Percentiles rank a stretch among this genome's conserved stretches.
phyloP scores from a whole-genome alignment of 495 filamentous ascomycete genomes.

The Clohesyomyces aquaticus region DNA sequence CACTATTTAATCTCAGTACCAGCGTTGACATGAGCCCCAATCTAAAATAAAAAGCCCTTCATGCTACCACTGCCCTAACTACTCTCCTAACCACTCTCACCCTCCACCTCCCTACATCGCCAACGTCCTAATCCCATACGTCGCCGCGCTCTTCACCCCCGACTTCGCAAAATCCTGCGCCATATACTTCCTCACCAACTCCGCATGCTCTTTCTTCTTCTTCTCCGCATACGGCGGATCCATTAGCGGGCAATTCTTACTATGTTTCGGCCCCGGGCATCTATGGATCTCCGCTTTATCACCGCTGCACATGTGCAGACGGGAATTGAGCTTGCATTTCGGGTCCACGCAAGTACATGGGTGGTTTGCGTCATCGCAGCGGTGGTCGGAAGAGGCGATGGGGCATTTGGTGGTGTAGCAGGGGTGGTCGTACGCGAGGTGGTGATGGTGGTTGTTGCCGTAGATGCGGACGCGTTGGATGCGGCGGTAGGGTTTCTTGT shows the following conservation, averaged over 20 bases:
- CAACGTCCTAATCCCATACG: background rate
- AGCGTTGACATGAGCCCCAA: too few relatives aligned
- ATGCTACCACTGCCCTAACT: too few relatives aligned
- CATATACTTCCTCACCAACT: constrained; percentile 18
- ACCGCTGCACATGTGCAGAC: background rate
- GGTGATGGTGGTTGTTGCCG: constrained; percentile 14
- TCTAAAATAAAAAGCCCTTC: too few relatives aligned
- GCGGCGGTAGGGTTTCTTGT: background rate
- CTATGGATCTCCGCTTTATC: background rate
- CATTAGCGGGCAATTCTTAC: background rate
- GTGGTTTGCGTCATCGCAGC: constrained; percentile 11
- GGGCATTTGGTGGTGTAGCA: constrained; percentile 3
- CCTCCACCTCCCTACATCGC: background rate
- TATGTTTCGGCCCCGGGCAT: constrained; percentile 1
- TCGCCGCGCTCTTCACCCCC: constrained; percentile 1
- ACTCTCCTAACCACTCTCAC: too few relatives aligned
- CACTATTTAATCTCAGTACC: too few relatives aligned
- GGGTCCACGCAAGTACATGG: constrained; percentile 19
- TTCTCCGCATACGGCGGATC: constrained; percentile 8
- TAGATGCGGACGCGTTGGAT: constrained; percentile 15
- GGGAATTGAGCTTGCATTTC: constrained; percentile 17
- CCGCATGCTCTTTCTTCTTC: constrained; percentile 15
- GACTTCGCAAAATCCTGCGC: constrained; percentile 9
- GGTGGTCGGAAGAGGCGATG: background rate
- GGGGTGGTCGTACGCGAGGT: constrained; percentile 2